Base-by-base conservation (phyloP, 371 early-diverging fungal genomes). In the Batkoa obscura region DNA sequence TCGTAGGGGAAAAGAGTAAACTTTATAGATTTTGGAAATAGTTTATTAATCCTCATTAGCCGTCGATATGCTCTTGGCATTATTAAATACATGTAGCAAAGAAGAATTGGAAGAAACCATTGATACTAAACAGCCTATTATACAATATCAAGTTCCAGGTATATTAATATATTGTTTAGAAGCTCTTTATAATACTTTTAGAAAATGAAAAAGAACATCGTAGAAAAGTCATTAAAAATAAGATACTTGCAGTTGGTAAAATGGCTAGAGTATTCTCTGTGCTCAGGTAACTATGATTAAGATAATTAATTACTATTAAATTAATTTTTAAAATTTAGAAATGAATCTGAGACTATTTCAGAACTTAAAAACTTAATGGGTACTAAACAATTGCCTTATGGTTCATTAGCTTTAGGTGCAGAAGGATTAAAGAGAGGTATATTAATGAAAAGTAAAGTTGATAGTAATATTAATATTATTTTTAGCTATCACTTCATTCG, bases 1-100 rank as follows among this genome's bases (percentile, higher is more conserved):
- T 98, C 75, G 92, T 98, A 17, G 90, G 93, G 43, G 96, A 96
- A 72, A 95, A 97, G 67, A 86, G 90, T 88, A 73, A 55, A 74
- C 64, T 8, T 10, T 41, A 10, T 45, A 5, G 4, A 45, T 13
- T 5, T 5, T 45, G 15, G 32, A 50, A 32, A 5, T 33, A 32
- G 9, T 30, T 33, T 30, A 6, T 1, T 13, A 47, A 9, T 8
- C 6, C 13, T 8, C 13, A 50, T n/a, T 66, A 90, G 88, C 90
- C 57, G 88, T 89, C 32, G 91, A 93, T 60, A 94, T 95, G 94
- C 68, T 95, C 43, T 67, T 94, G 49, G 89, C 88, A 2, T 83
- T 95, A 55, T 69, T 95, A 39, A 88, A 87, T 64, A 86, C 90
- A 37, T 89, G 89, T 71, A 83, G 79, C 69, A 83, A 86, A 58